Conservation (phyloP, 2,329 filamentous ascomycete genomes). For the Scytalidium sp. region DNA sequence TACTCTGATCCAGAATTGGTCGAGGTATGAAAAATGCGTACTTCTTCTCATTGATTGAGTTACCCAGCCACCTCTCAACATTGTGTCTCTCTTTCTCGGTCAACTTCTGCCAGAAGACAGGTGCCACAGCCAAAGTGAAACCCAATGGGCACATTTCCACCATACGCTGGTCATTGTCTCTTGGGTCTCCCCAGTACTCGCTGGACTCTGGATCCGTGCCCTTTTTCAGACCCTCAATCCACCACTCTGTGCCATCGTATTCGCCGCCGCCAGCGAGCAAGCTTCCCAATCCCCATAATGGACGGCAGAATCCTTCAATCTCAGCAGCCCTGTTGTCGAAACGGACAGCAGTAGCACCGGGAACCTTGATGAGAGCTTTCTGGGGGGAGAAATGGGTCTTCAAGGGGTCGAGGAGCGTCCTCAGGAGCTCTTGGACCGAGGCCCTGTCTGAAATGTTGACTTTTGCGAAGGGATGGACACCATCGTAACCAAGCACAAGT, state of each 20-base stretch:
- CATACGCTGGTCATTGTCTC: constrained; percentile 79
- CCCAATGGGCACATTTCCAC: constrained; percentile 81
- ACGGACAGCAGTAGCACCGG: constrained; percentile 68
- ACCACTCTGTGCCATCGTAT: constrained; percentile 62
- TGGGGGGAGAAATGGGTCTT: constrained; percentile 68
- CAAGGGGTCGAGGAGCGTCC: constrained; percentile 66
- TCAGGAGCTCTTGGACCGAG: constrained; percentile 59
- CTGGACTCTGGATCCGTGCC: constrained; percentile 67
- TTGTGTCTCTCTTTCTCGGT: constrained; percentile 60
- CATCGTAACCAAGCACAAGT: constrained; percentile 45
- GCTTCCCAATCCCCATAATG: constrained; percentile 72
- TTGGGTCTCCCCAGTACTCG: constrained; percentile 76
- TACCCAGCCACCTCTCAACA: constrained; percentile 69
- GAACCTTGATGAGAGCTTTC: constrained; percentile 62
- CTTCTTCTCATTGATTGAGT: constrained; percentile 75
- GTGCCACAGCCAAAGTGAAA: constrained; percentile 68
- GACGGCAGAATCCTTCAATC: constrained; percentile 57
- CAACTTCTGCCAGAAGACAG: constrained; percentile 48
- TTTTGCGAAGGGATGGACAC: constrained; percentile 52
- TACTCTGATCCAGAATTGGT: neutral
- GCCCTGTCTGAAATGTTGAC: constrained; percentile 47
- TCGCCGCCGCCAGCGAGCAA: constrained; percentile 65
- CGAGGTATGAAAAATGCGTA: constrained; percentile 25
- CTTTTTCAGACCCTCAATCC: constrained; percentile 66
- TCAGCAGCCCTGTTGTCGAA: constrained; percentile 78